Base-by-base conservation (phyloP, 495 filamentous ascomycete species). In the Elasticomyces elasticus region DNA sequence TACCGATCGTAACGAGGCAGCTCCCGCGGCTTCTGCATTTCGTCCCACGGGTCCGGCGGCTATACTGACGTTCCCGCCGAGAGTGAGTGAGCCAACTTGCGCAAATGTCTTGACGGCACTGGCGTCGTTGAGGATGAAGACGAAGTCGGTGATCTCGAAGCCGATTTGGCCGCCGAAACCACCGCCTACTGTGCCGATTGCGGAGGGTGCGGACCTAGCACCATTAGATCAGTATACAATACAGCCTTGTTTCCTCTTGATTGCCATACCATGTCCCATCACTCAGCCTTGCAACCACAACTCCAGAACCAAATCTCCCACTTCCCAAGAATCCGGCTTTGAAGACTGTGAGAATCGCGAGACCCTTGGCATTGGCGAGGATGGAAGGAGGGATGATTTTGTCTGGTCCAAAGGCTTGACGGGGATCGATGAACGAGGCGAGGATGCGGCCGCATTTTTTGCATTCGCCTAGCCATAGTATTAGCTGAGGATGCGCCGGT, bases 101-200 rank as follows among this genome's bases (percentile, higher is more conserved):
- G 92, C 90, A 69, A 97, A 97, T 31, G 92, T 92, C 66, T 86
- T 87, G 37, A 98, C 92, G 23, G 92, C 92, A 37, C 78, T 80
- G 37, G 83, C 77, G 66, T 98, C 92, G 69, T 98, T 98, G 46
- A 98, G 81, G 55, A 97, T 95, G 74, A 98, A 97, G 62, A 98
- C 94, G 67, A 98, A 97, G 66, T 98, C 92, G 38, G 94, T 97
- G 55, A 98, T 73, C 69, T 98, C 92, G 73, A 95, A 91, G 27
- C 92, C 92, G 64, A 98, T 94, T 68, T 98, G 92, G 20, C 92
- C 91, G 61, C 92, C 92, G 59, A 97, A 90, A 24, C 92, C 92
- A 52, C 84, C 94, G 61, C 92, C 92, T 23, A 85, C 86, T 19
- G 87, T 92, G 48, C 82, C 81, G 58, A 98, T 94, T 19, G 92